These are phyloP conservation scores for Purpureocillium takamizusanense DNA, from an alignment of 2,329 filamentous ascomycete genomes.

Conservation along the genomic window DNA sequence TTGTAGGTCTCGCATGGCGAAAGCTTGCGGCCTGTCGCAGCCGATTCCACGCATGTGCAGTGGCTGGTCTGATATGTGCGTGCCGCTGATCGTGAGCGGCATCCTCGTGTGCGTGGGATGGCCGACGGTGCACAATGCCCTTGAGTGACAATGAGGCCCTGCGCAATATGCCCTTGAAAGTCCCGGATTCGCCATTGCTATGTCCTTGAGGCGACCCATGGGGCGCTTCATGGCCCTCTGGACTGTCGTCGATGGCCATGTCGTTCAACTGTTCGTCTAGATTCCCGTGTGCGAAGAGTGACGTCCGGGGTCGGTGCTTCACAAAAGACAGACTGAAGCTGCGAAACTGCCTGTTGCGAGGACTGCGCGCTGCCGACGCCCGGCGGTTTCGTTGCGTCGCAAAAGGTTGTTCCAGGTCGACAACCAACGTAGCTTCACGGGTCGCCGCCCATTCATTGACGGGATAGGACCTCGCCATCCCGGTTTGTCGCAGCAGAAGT, in stretches of 20 bases:
- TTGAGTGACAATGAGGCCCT: slow-evolving; percentile 47
- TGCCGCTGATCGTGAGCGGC: slow-evolving; percentile 16
- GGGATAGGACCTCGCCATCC: too few species aligned
- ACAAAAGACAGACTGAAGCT: slow-evolving; percentile 42
- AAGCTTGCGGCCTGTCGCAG: slow-evolving; percentile 42
- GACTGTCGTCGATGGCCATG: slow-evolving; percentile 21
- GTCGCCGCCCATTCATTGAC: too few species aligned
- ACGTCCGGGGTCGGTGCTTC: slow-evolving; percentile 39
- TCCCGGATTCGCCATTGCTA: slow-evolving; percentile 16
- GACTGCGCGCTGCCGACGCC: slow-evolving; percentile 5
- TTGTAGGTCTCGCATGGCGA: slow-evolving; percentile 36
- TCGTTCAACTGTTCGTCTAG: slow-evolving; percentile 20
- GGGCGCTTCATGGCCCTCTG: slow-evolving; percentile 13
- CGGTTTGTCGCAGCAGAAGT: too few species aligned
- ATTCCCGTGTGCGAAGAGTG: slow-evolving; percentile 25
- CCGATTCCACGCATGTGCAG: slow-evolving; percentile 39
- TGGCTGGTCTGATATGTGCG: slow-evolving; percentile 28
- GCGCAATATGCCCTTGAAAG: slow-evolving; percentile 42
- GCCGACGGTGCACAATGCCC: slow-evolving; percentile 40
- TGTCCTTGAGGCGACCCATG: slow-evolving; percentile 14
- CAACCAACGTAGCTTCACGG: too few species aligned
- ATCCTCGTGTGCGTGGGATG: slow-evolving; percentile 28
- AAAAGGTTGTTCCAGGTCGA: neutral
- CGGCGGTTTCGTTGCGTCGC: neutral
- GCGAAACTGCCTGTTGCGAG: slow-evolving; percentile 30